phyloP scores from a whole-genome alignment of 306 rosid species.

The Vigna mungo region DNA sequence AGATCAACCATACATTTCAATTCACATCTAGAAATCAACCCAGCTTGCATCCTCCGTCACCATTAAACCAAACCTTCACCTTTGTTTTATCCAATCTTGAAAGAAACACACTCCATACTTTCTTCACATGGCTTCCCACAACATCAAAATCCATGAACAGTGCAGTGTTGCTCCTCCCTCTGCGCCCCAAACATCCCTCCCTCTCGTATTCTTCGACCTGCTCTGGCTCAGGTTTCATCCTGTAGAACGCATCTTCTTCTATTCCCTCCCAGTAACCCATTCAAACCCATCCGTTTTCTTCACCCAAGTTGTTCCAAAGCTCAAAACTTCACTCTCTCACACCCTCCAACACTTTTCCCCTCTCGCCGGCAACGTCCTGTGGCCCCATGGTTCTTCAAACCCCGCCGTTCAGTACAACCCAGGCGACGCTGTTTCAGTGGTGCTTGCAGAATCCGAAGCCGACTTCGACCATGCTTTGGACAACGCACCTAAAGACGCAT shows the following conservation, averaged over 20 bases:
- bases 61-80: background rate
- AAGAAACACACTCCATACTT: background rate
- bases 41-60: too few species aligned
- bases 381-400: constrained; percentile 51
- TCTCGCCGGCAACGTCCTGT: constrained; percentile 56
- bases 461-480: constrained; percentile 46
- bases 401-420: constrained; percentile 52
- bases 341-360: constrained; percentile 62
- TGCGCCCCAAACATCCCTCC: constrained; percentile 12
- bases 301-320: constrained; percentile 48
- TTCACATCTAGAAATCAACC: too few species aligned
- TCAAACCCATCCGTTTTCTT: constrained; percentile 32
- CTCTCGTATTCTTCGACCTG: constrained; percentile 52
- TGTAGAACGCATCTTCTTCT: constrained; percentile 57
- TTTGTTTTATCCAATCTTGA: background rate
- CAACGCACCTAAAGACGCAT: constrained; percentile 36
- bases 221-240: constrained; percentile 61
- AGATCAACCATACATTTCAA: too few species aligned
- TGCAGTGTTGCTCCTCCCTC: constrained; percentile 24
- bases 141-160: constrained; percentile 34
- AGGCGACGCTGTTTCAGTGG: constrained; percentile 53
- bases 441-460: constrained; percentile 51
- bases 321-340: constrained; percentile 64
- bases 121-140: constrained; percentile 35
- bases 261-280: constrained; percentile 32